Conservation (phyloP, 225 moss, liverwort and hornwort species). For the Neckera pumila region DNA sequence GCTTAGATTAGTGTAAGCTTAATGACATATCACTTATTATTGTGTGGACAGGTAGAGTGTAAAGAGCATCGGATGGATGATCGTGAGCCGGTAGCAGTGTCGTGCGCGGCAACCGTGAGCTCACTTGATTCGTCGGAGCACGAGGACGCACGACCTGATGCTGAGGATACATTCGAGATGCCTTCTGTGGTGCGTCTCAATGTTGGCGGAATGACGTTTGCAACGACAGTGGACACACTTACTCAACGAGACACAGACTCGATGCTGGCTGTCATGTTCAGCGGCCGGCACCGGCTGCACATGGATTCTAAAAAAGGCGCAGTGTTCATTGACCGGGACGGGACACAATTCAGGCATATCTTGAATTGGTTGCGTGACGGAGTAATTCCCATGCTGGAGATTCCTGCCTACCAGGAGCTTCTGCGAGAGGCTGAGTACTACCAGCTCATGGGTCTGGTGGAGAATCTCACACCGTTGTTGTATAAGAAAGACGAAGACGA, state of each 20-base stretch:
- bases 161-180: constrained; percentile 6
- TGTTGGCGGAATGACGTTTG: constrained; percentile 72
- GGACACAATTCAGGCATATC: constrained; percentile 89
- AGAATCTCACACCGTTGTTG: constrained; percentile 38
- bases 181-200: constrained; percentile 79
- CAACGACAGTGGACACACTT: constrained; percentile 81
- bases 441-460: constrained; percentile 73
- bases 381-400: constrained; percentile 62
- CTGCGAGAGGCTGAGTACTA: constrained; percentile 95
- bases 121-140: constrained; percentile 2
- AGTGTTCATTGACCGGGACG: constrained; percentile 94
- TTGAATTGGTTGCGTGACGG: constrained; percentile 97
- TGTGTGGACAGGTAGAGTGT: not conserved
- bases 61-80: constrained; percentile 19
- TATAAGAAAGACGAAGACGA: constrained; percentile 72
- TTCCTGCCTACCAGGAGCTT: constrained; percentile 74
- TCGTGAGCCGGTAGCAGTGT: constrained; percentile 1
- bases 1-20: not conserved
- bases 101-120: not conserved
- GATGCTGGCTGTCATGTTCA: constrained; percentile 98
- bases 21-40: not conserved
- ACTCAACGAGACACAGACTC: constrained; percentile 83
- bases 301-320: constrained; percentile 82
- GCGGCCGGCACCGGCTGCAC: constrained; percentile 89
- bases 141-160: not conserved